Evolutionary conservation across 257 asterid genomes (phyloP).

Genomic region (Handroanthus guayacan): DNA sequence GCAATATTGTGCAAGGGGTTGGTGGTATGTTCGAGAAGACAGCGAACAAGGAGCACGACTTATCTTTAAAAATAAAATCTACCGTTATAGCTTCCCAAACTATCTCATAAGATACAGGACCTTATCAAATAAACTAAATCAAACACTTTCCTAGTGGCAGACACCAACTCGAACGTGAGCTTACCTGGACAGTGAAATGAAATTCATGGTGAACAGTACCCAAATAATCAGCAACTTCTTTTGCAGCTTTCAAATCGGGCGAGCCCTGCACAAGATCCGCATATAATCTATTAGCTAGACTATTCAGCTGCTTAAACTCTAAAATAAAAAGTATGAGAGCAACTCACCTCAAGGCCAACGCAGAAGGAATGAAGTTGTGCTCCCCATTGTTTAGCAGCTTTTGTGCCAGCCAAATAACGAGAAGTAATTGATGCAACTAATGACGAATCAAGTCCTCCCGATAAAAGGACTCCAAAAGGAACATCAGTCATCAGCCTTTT

Average conservation of each 20-base stretch:
- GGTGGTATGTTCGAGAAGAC: neutral
- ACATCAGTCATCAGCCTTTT: slow-evolving; percentile 98
- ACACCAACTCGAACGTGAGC: neutral
- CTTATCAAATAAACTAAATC: too few relatives aligned
- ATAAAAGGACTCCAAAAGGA: slow-evolving; percentile 92
- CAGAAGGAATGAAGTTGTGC: slow-evolving; percentile 96
- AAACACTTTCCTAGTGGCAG: neutral
- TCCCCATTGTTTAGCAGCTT: slow-evolving; percentile 94
- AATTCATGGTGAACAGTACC: slow-evolving; percentile 98
- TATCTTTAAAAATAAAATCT: neutral
- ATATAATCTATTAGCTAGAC: slow-evolving; percentile 4
- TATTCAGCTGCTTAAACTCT: neutral
- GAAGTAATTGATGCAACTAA: slow-evolving; percentile 93
- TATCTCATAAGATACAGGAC: too few relatives aligned
- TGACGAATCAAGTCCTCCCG: slow-evolving; percentile 98
- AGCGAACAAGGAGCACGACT: neutral
- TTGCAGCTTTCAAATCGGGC: slow-evolving; percentile 94
- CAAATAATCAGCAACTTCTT: slow-evolving; percentile 93
- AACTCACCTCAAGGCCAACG: slow-evolving; percentile 88
- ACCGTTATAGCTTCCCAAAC: neutral
- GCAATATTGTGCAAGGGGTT: neutral
- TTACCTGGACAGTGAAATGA: slow-evolving; percentile 90
- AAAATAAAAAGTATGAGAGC: neutral
- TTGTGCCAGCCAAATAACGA: slow-evolving; percentile 82
- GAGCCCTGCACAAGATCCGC: slow-evolving; percentile 69